Evolutionary conservation across 2,329 filamentous ascomycete genomes (phyloP).

Genomic region (Fusarium verrucosum): DNA sequence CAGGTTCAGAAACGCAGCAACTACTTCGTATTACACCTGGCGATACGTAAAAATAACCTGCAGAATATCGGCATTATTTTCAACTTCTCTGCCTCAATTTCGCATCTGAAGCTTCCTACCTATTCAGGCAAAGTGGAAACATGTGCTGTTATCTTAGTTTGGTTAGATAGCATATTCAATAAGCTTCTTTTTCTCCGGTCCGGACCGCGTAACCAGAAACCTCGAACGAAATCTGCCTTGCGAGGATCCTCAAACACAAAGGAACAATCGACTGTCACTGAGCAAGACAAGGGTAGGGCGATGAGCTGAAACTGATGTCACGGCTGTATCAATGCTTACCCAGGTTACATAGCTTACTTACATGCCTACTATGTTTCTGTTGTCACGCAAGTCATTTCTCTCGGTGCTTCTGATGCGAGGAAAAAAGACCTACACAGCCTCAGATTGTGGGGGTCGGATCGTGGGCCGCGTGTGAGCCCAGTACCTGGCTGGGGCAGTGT

Average conservation of each 20-base stretch:
- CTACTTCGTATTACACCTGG: not conserved
- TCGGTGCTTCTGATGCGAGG: not conserved
- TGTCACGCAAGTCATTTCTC: slow-evolving; percentile 10
- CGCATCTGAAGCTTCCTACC: slow-evolving; percentile 21
- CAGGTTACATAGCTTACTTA: not conserved
- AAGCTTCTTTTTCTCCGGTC: slow-evolving; percentile 31
- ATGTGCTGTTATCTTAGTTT: not conserved
- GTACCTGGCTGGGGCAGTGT: slow-evolving; percentile 44
- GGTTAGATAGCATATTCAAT: not conserved
- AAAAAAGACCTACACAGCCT: slow-evolving; percentile 37
- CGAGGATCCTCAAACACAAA: slow-evolving; percentile 29
- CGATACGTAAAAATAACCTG: not conserved
- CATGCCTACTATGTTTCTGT: not conserved
- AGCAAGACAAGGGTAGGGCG: not conserved
- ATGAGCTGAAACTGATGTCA: slow-evolving; percentile 43
- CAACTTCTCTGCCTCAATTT: slow-evolving; percentile 11
- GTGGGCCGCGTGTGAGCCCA: slow-evolving; percentile 44
- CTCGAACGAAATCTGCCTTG: slow-evolving; percentile 28
- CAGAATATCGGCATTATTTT: not conserved
- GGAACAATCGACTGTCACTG: slow-evolving; percentile 18
- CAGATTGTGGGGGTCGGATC: slow-evolving; percentile 38
- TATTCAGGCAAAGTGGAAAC: slow-evolving; percentile 19
- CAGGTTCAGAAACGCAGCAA: not conserved
- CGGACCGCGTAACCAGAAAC: slow-evolving; percentile 17
- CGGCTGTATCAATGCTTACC: slow-evolving; percentile 7